A percentile compares a stretch with the other conserved stretches of the same genome.
These are phyloP conservation scores for Fusarium sarcochroum DNA, from an alignment of 2,329 filamentous ascomycete genomes.

Conservation along the genomic window DNA sequence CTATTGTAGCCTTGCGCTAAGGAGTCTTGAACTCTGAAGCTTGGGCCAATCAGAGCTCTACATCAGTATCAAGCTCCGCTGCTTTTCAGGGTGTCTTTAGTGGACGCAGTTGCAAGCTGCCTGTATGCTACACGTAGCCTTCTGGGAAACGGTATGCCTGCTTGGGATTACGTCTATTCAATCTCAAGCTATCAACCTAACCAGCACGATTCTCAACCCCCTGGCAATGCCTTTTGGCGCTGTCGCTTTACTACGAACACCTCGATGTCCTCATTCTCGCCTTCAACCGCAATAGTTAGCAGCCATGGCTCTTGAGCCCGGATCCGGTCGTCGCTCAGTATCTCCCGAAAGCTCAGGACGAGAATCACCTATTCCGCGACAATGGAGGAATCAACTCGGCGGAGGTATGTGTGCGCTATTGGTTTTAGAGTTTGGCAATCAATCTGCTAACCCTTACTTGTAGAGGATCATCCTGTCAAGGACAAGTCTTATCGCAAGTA, in stretches of 20 bases:
- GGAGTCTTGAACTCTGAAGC: conserved; percentile 28
- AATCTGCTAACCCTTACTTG: conserved; percentile 21
- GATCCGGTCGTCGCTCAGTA: conserved; percentile 68
- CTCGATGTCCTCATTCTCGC: conserved; percentile 42
- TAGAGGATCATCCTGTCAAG: conserved; percentile 70
- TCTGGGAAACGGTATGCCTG: conserved; percentile 42
- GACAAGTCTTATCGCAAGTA: conserved; percentile 87
- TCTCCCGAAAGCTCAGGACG: conserved; percentile 90
- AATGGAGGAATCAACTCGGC: conserved; percentile 83
- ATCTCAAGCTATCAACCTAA: conserved; percentile 16
- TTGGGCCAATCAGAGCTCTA: conserved; percentile 41
- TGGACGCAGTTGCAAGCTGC: conserved; percentile 31
- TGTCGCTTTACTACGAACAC: conserved; percentile 26
- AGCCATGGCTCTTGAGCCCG: conserved; percentile 76
- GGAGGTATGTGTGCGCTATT: conserved; percentile 71
- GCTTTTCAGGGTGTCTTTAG: conserved; percentile 34
- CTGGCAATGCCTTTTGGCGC: conserved; percentile 38
- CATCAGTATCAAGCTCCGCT: conserved; percentile 3
- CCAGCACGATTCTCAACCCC: conserved; percentile 10
- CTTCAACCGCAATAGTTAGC: conserved; percentile 41
- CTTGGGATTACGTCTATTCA: conserved; percentile 35
- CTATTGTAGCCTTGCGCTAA: conserved; percentile 48
- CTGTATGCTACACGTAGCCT: conserved; percentile 48
- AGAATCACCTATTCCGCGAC: conserved; percentile 79
- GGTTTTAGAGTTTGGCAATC: not conserved